Evolutionary conservation across 1,284 basidiomycete species (phyloP).

Genomic region (Uromyces viciae-fabae): DNA sequence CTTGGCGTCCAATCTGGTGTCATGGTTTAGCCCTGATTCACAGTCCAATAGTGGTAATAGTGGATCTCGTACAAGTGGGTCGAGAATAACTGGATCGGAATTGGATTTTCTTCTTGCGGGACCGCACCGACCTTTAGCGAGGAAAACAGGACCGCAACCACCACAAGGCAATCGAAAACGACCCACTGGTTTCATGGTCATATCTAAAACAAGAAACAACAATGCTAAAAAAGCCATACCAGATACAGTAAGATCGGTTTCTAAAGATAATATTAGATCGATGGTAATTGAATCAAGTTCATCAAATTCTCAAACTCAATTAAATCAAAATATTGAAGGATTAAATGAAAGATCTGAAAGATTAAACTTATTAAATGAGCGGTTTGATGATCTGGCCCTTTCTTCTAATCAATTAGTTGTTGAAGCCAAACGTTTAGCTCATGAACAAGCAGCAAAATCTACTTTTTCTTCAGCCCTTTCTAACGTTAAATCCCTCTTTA

Average conservation of each 20-base stretch:
- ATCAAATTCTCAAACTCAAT: background rate
- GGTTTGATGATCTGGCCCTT: slow-evolving; percentile 26
- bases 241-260: background rate
- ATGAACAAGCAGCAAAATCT: slow-evolving; percentile 37
- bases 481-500: slow-evolving; percentile 37
- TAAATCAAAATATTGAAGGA: slow-evolving; percentile 38
- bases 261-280: background rate
- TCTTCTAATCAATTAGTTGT: slow-evolving; percentile 15
- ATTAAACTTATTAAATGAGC: slow-evolving; percentile 34
- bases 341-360: slow-evolving; percentile 38
- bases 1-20: slow-evolving; percentile 28
- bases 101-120: slow-evolving; percentile 35
- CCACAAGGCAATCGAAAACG: background rate
- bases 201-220: too few species aligned
- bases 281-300: background rate
- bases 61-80: background rate
- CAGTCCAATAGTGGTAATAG: background rate
- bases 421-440: slow-evolving; percentile 38
- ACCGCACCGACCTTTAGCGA: slow-evolving; percentile 21
- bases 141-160: slow-evolving; percentile 15
- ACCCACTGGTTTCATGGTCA: background rate
- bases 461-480: slow-evolving; percentile 25
- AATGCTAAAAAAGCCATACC: too few species aligned
- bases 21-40: slow-evolving; percentile 16
- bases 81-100: slow-evolving; percentile 22